Conservation (phyloP, 371 early-diverging fungal genomes). For the Rhizopus arrhizus region DNA sequence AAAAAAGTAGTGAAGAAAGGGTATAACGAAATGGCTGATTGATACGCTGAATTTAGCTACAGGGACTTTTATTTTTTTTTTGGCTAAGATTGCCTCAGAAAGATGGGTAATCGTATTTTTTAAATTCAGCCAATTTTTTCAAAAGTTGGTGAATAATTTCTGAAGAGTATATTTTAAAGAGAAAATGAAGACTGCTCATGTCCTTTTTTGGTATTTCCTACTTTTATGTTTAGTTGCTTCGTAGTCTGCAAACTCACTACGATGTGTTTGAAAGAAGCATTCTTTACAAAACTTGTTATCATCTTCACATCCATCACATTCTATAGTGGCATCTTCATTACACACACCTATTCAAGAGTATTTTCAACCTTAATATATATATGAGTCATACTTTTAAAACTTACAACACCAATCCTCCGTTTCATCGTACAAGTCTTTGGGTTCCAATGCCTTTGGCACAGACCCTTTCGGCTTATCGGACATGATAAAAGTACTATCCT, state of each 20-base stretch:
- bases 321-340: constrained; percentile 64
- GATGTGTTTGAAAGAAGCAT: constrained; percentile 60
- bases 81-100: no score
- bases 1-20: no score
- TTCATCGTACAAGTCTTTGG: constrained; percentile 49
- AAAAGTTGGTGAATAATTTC: no score
- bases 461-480: constrained; percentile 36
- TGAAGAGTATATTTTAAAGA: neutral
- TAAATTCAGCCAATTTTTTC: no score
- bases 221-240: constrained; percentile 35
- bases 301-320: constrained; percentile 60
- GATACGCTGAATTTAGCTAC: no score
- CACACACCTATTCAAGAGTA: constrained; percentile 50
- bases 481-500: neutral
- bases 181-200: neutral
- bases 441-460: constrained; percentile 48
- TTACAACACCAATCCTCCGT: constrained; percentile 68
- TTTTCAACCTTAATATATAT: no score
- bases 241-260: constrained; percentile 41
- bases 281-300: constrained; percentile 54
- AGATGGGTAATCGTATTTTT: no score
- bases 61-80: no score
- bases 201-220: constrained; percentile 14
- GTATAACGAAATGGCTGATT: no score
- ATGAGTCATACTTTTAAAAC: constrained; percentile 12